Evolutionary conservation across 257 asterid genomes (phyloP), one percentile per base, ranked within the genome.

Genomic region (Fraxinus quadrangulata): DNA sequence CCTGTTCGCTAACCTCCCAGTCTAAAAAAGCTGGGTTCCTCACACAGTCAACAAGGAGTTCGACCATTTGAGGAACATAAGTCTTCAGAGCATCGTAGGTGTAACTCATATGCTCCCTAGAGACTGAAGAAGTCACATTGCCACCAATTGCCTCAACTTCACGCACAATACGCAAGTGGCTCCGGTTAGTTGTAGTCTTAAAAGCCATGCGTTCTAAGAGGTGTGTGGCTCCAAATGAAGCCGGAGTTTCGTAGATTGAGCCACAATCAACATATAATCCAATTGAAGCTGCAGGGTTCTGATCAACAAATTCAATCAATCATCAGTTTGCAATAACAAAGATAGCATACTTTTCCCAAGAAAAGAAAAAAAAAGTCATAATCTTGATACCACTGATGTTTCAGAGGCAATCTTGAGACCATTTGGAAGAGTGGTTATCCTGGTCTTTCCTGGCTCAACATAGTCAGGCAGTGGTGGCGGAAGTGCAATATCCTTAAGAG

Each of bases 61-160:
- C 97, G 68, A 95, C 96, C 99, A 93, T 93, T 75, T 88, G 94
- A 33, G 99, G 99, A 71, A 85, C 81, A 79, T 90, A 91, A 31
- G 93, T 86, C 79, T 88, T 95, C 54, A 95, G 81, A 71, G 93
- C 94, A 84, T 91, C 99, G 73, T 82, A 95, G 78, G 91, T 86
- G 86, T 93, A 95, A 79, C 88, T 68, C 88, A 88, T 89, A 81
- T 93, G 98, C 85, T 95, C 99, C 75, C 98, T 86, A 56, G 99
- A 86, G 70, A 90, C 96, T 59, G 93, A 88, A 74, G 93, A 88
- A 36, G 82, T 79, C 77, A 93, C 94, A 81, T 87, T 82, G 33
- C 99, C 97, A 78, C 99, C 98, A 86, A 93, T 89, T 72, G 99
- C 98, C 91, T 95, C 99, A 59, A 95, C 87, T 86, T 95, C 98